Base-by-base conservation (phyloP, 2,329 filamentous ascomycete genomes). In the Dothiorella sarmentorum region DNA sequence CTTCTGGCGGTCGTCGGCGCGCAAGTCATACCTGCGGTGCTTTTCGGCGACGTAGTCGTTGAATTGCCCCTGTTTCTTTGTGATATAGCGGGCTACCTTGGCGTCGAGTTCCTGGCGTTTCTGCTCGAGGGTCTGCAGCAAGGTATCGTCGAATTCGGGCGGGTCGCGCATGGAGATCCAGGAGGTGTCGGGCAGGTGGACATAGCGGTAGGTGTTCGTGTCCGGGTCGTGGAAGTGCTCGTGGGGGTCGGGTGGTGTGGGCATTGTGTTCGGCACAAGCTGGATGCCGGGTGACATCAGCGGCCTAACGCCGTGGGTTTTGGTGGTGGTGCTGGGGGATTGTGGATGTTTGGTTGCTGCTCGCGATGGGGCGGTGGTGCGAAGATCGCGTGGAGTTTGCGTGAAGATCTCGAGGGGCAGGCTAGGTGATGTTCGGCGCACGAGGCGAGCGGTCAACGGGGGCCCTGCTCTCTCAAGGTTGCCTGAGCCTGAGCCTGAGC, bases 61-160 rank as follows among this genome's bases (percentile, higher is more conserved):
- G 29, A 53, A 59, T 55, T 59, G 57, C 47, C 47, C 57, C 57
- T 59, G 57, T 45, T 59, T 59, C 49, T 59, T 59, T n/a, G 40
- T 38, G 17, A 59, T 59, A 49, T 59, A 59, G 37, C 57, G 57
- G 22, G 38, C 38, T 27, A 59, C 49, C 40, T 59, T 59, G 27
- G 57, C 57, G 57, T 59, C 57, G 47, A 59, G 57, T 26, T 59
- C 57, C 38, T 45, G 49, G 29, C 57, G 57, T 29, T 59, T 59
- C 47, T 53, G 47, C 37, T 59, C 57, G 49, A 59, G 57, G 40
- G 38, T 59, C 26, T 53, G 47, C 38, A 59, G 47, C 57, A 59
- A 55, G 29, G 47, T 29, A 20, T 53, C 57, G 47, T 59, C 57
- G 40, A 53, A 59, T 27, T 59, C 57, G 47, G 47, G 57, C 3